Base-by-base conservation (phyloP, 305 asterid genomes). In the Nicotiana rustica region DNA sequence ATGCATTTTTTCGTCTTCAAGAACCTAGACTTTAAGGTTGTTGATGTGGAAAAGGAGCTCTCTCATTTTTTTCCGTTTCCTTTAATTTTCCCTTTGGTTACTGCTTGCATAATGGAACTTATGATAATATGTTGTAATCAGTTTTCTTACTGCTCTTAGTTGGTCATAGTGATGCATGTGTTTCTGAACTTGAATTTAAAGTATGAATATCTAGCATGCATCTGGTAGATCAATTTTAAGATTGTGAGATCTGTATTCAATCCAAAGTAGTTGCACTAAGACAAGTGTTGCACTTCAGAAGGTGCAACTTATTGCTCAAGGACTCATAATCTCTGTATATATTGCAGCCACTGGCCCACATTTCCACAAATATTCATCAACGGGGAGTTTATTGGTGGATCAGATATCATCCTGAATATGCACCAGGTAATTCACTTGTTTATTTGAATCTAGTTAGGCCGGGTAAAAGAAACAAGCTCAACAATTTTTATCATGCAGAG, bases 301-400 rank as follows among this genome's bases (percentile, higher is more conserved):
- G 5, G 33, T 61, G 67, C 67, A 61, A 61, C 6, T 9, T 7
- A 59, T 61, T 10, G 13, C 33, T 19, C 33, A 31, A 65, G 69
- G 10, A 65, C 38, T 65, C 18, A 59, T 59, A n/a, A n/a, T 29
- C 4, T 81, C 55, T 82, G 14, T 38, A 52, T 83, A 78, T 73
- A 21, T 78, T 89, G 91, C 91, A 96, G 99, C 93, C 92, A 89
- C 89, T 96, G 99, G 98, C 99, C 99, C 9, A 96, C 99, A 67
- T 96, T 96, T 87, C 99, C 98, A 44, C 98, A 96, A 82, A 92
- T 96, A 89, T 96, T 96, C 88, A 92, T 96, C 93, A 88, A 91
- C 0, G 98, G 98, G 35, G 98, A 95, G 88, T 96, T 96, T 83
- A 71, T 96, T 49, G 99, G 99, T 79, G 99, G 99, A 85, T 96